Evolutionary conservation across 306 rosid genomes (phyloP), one percentile per base, ranked within the genome.

Genomic region (Casuarina equisetifolia): DNA sequence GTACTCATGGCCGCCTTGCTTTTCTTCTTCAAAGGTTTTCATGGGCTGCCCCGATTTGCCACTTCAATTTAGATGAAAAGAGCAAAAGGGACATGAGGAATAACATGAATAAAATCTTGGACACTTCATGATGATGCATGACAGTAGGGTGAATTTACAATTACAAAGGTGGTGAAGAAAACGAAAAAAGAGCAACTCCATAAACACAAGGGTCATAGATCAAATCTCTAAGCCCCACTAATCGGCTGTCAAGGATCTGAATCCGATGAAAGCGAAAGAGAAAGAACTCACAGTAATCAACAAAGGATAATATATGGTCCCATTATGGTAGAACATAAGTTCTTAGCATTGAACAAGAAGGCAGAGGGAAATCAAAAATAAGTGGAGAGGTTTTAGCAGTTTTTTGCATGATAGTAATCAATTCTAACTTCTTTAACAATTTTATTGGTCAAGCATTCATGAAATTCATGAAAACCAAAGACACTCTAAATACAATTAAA

Each of bases 61-160:
- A 40, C 42, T 6, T 66, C 35, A 40, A 17, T 16, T 66, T 66
- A 4, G 38, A 62, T 4, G 7, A 42, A 38, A 62, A 54, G 9
- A 58, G n/a, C 2, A 43, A 58, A 70, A 48, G 43, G 64, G 49
- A 53, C 6, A 46, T 6, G 55, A 69, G 72, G 57, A 74, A 61
- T 57, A 36, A 70, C 79, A 51, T n/a, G 20, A 67, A 81, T 51
- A 61, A 57, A 81, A 78, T 76, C 72, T 72, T 59, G 57, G 72
- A 64, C 73, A 80, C 32, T 43, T 82, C 76, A 78, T 78, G 54
- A 76, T 76, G 76, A 80, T 78, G 63, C 53, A 69, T 73, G 78
- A 74, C 70, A 49, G 68, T 64, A 66, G 8, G 46, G 36, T 61
- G 55, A 61, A 72, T 62, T 74, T 63, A 76, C 67, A 73, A 54